Conservation (phyloP, 2,329 filamentous ascomycete genomes). For the Fusarium equiseti region DNA sequence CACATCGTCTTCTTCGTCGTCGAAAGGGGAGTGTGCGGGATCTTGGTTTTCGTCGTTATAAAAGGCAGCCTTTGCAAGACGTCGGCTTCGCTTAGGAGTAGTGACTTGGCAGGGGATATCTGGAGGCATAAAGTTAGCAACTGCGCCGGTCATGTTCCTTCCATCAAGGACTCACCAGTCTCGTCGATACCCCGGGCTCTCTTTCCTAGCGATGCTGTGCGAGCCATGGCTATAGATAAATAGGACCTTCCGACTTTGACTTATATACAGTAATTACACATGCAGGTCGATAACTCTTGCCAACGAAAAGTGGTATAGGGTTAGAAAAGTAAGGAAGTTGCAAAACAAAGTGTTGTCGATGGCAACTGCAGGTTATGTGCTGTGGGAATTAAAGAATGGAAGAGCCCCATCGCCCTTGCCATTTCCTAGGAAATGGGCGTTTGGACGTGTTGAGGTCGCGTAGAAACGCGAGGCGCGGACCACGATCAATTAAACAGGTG, state of each 20-base stretch:
- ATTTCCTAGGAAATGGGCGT: constrained; percentile 39
- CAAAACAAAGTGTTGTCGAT: constrained; percentile 26
- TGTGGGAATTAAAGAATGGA: constrained; percentile 36
- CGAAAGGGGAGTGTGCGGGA: constrained; percentile 49
- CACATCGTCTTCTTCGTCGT: constrained; percentile 58
- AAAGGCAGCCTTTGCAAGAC: constrained; percentile 54
- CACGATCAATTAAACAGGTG: constrained; percentile 47
- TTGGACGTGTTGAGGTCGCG: constrained; percentile 48
- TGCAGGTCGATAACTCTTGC: constrained; percentile 38
- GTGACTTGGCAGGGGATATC: constrained; percentile 43
- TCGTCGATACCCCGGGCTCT: constrained; percentile 49
- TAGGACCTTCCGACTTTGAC: constrained; percentile 33
- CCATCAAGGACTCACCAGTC: constrained; percentile 46
- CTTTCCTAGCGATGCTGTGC: constrained; percentile 51
- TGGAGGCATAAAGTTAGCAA: constrained; percentile 37
- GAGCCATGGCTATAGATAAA: constrained; percentile 44
- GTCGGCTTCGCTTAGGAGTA: constrained; percentile 62
- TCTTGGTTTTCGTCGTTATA: constrained; percentile 78
- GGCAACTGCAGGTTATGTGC: constrained; percentile 38
- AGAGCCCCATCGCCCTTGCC: constrained; percentile 22
- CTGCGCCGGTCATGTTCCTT: constrained; percentile 12
- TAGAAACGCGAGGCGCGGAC: constrained; percentile 49
- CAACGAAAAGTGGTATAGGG: constrained; percentile 33
- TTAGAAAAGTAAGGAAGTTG: constrained; percentile 34
- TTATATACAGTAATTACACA: constrained; percentile 23